phyloP scores from a whole-genome alignment of 345 rosid species.

The Stellera chamaejasme region DNA sequence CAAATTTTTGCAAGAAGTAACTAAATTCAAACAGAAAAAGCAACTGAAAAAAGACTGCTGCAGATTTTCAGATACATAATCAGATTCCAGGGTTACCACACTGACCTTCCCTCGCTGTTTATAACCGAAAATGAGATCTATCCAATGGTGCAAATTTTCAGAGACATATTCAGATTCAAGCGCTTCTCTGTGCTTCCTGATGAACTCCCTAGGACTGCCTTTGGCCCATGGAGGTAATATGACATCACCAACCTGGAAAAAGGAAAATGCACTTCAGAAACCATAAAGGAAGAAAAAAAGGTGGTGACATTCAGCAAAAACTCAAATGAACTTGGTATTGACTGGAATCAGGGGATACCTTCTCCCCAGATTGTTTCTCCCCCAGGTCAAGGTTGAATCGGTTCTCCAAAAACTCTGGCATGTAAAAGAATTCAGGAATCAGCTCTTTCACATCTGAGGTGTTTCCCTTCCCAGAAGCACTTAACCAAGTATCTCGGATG shows the following conservation, averaged over 20 bases:
- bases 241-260: constrained; percentile 73
- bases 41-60: constrained; percentile 27
- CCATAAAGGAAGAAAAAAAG: too few species aligned
- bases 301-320: too few species aligned
- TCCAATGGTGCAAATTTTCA: constrained; percentile 91
- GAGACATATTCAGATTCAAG: constrained; percentile 87
- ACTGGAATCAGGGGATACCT: constrained; percentile 38
- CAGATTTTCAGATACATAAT: constrained; percentile 82
- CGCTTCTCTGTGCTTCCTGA: constrained; percentile 82
- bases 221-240: constrained; percentile 88
- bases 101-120: constrained; percentile 93
- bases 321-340: not conserved
- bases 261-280: too few species aligned
- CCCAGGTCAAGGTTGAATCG: constrained; percentile 77
- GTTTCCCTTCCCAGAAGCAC: constrained; percentile 93
- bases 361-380: constrained; percentile 90
- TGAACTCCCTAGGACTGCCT: constrained; percentile 83
- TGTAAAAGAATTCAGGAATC: constrained; percentile 91
- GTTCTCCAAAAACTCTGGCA: constrained; percentile 85
- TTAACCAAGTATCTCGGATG: constrained; percentile 80
- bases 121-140: constrained; percentile 86
- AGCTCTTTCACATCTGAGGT: constrained; percentile 93
- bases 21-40: too few species aligned
- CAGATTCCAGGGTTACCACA: constrained; percentile 37
- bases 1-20: not conserved